phyloP scores from a whole-genome alignment of 345 rosid genomes.

The Pseudoturritis turrita region DNA sequence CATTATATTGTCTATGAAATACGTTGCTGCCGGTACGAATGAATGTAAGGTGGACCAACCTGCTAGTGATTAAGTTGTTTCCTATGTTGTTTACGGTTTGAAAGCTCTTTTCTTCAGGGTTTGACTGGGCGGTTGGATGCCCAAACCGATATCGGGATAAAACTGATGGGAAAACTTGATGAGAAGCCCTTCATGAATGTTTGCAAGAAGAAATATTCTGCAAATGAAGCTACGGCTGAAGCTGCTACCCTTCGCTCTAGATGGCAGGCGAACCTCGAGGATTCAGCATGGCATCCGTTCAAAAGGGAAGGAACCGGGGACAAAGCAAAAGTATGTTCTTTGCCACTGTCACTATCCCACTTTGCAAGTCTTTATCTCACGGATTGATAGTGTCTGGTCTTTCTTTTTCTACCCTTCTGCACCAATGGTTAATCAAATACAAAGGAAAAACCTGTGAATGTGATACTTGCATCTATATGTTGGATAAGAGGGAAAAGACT shows the following conservation, averaged over 20 bases:
- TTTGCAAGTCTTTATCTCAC: not conserved
- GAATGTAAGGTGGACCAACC: not conserved
- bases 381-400: not conserved
- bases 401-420: not conserved
- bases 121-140: constrained; percentile 36
- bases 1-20: not conserved
- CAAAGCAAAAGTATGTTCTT: constrained; percentile 7
- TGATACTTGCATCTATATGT: not conserved
- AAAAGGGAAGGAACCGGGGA: constrained; percentile 43
- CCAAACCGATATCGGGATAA: constrained; percentile 48
- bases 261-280: constrained; percentile 67
- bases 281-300: constrained; percentile 68
- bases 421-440: not conserved
- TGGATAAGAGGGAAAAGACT: too few relatives aligned
- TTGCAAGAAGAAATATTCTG: constrained; percentile 48
- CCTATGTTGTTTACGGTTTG: not conserved
- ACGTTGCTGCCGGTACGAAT: not conserved
- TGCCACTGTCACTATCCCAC: not conserved
- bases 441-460: not conserved
- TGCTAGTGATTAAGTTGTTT: not conserved
- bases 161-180: constrained; percentile 87
- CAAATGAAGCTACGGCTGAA: constrained; percentile 49
- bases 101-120: constrained; percentile 38
- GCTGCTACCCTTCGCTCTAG: constrained; percentile 53
- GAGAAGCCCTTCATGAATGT: constrained; percentile 48